Conservation (phyloP, 2,329 filamentous ascomycete species). For the Macrophomina phaseolina region DNA sequence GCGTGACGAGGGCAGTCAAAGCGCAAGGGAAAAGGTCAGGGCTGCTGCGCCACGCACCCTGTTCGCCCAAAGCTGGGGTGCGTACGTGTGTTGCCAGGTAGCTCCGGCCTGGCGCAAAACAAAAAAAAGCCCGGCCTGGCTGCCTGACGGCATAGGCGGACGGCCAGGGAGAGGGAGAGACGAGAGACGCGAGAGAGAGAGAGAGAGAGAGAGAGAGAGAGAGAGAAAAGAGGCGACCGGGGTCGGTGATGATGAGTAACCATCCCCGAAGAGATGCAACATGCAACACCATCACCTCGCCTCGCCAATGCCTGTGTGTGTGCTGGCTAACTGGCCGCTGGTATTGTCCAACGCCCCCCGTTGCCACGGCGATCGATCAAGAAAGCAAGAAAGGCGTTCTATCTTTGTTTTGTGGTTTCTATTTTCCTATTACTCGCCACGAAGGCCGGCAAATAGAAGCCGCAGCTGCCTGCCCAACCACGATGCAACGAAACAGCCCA, state of each 20-base stretch:
- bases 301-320: background rate
- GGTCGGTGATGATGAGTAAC: background rate
- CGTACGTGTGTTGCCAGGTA: background rate
- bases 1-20: background rate
- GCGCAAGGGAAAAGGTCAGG: background rate
- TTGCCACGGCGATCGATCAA: background rate
- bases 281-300: conserved; percentile 25
- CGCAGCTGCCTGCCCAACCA: background rate
- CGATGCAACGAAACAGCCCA: background rate
- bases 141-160: background rate
- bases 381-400: too few species aligned
- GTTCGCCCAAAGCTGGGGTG: background rate
- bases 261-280: background rate
- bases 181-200: too few species aligned
- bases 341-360: background rate
- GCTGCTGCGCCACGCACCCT: background rate
- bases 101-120: background rate
- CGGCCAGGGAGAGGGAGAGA: too few species aligned
- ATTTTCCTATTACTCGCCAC: background rate
- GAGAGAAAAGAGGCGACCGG: background rate
- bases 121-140: background rate
- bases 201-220: too few species aligned
- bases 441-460: too few species aligned
- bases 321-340: background rate
- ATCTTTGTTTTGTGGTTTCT: background rate